A percentile compares a stretch with the other conserved stretches of the same genome.
phyloP scores from a whole-genome alignment of 1,139 yeast species.

The Sugiyamaella japonica region DNA sequence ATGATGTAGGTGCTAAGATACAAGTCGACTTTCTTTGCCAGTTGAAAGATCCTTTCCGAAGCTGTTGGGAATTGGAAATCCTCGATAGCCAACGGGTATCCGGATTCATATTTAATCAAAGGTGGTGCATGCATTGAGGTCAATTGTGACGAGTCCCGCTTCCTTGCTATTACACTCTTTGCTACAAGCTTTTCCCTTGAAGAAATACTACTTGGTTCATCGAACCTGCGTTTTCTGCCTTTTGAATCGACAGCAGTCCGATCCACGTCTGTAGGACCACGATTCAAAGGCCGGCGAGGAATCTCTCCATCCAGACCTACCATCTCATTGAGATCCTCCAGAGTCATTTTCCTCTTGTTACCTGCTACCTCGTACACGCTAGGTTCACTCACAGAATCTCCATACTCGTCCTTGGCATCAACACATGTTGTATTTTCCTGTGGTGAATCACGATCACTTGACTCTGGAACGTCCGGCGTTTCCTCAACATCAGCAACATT shows the following conservation, averaged over 20 bases:
- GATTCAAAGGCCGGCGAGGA: neutral
- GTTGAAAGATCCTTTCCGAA: neutral
- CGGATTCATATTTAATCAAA: no score
- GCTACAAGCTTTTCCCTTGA: conserved; percentile 1
- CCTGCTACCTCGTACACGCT: neutral
- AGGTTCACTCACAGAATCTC: no score
- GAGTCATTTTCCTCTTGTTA: conserved; percentile 4
- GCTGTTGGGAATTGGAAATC: neutral
- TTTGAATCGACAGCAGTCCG: neutral
- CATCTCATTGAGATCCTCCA: conserved; percentile 3
- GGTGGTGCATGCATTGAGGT: conserved; percentile 4
- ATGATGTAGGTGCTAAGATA: conserved; percentile 49
- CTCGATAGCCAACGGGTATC: neutral
- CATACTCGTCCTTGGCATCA: neutral
- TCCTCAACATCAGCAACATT: conserved; percentile 6
- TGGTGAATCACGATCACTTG: neutral
- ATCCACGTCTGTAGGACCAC: neutral
- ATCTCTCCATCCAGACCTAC: neutral
- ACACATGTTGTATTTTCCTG: neutral
- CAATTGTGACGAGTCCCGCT: neutral
- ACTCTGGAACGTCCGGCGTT: neutral
- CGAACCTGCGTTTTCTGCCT: neutral
- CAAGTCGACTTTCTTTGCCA: conserved; percentile 32
- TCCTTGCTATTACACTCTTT: neutral
- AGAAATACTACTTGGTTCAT: neutral